Evolutionary conservation across 306 rosid species (phyloP).

Genomic region (Cicer cuneatum): DNA sequence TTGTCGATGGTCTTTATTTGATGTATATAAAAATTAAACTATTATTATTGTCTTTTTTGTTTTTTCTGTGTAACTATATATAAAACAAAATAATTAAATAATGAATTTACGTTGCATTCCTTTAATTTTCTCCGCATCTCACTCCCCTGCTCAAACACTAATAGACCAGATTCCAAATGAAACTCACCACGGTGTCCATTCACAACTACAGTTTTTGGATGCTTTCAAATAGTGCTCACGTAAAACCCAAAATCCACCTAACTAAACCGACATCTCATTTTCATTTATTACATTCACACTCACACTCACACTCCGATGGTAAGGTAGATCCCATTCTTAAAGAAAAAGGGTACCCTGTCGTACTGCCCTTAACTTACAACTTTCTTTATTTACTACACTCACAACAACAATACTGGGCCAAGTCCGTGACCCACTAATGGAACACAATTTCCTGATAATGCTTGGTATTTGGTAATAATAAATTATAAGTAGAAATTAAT

Average conservation of each 20-base stretch:
- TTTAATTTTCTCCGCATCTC: background rate
- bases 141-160: background rate
- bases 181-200: background rate
- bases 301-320: background rate
- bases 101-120: background rate
- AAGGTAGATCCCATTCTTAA: too few species aligned
- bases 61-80: background rate
- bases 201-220: background rate
- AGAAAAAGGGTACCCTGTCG: background rate
- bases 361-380: slow-evolving; percentile 3
- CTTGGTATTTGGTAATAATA: too few species aligned
- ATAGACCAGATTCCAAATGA: background rate
- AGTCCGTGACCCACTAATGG: slow-evolving; percentile 52
- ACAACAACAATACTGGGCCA: slow-evolving; percentile 44
- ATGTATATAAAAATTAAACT: too few species aligned
- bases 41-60: background rate
- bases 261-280: background rate
- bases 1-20: too few species aligned
- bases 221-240: background rate
- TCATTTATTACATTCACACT: background rate
- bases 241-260: background rate
- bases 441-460: background rate
- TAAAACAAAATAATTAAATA: background rate
- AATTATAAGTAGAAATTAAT: too few species aligned
- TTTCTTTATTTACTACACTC: background rate